These are phyloP conservation scores for Cydonia oblonga DNA, from an alignment of 331 rosid species.

Conservation along the genomic window DNA sequence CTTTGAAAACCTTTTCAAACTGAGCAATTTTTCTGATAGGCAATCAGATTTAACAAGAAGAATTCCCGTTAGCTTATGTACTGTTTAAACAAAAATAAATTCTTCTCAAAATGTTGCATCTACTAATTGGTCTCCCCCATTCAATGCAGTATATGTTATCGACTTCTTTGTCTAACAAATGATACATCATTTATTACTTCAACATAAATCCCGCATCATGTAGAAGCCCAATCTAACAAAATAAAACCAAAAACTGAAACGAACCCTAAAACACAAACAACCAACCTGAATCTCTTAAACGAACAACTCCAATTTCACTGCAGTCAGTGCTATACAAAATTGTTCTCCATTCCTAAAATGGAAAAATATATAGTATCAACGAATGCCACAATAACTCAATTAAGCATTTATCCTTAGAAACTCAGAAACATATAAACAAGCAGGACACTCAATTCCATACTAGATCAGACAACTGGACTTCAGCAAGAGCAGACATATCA, in stretches of 20 bases:
- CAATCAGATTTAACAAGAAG: slow-evolving; percentile 19
- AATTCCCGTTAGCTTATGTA: slow-evolving; percentile 24
- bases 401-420: slow-evolving; percentile 12
- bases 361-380: not conserved
- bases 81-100: not conserved
- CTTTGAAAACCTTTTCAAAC: slow-evolving; percentile 78
- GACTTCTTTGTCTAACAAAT: not conserved
- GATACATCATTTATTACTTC: not conserved
- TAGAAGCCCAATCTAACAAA: not conserved
- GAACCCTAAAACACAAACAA: not conserved
- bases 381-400: slow-evolving; percentile 8
- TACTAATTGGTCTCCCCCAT: not conserved
- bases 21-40: slow-evolving; percentile 54
- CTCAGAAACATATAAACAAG: slow-evolving; percentile 12
- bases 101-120: slow-evolving; percentile 7
- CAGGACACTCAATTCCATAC: slow-evolving; percentile 29
- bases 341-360: slow-evolving; percentile 67
- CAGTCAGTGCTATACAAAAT: slow-evolving; percentile 68
- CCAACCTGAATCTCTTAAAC: slow-evolving; percentile 63
- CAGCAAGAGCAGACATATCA: slow-evolving; percentile 44
- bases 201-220: not conserved
- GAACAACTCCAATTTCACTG: slow-evolving; percentile 73
- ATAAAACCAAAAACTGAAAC: slow-evolving; percentile 3
- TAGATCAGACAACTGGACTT: slow-evolving; percentile 74
- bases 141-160: not conserved